Evolutionary conservation across 768 basidiomycete genomes (phyloP).

Genomic region (Boletus reticulatus): DNA sequence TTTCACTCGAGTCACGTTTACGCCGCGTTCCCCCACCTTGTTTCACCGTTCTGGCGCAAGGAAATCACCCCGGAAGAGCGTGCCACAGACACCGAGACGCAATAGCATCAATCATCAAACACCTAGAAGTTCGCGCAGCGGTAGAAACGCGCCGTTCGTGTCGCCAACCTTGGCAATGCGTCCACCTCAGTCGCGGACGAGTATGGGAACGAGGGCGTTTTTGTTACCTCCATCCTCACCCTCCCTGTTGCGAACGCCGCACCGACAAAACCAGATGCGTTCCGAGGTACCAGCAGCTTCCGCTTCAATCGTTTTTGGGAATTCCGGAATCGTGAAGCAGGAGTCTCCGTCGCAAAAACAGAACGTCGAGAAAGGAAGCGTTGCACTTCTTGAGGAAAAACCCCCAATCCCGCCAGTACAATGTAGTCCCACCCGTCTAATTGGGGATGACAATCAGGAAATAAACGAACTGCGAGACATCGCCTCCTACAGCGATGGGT

Average conservation of each 20-base stretch:
- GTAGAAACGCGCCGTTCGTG: constrained; percentile 1
- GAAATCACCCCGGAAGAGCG: constrained; percentile 15
- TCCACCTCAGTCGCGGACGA: constrained; percentile 14
- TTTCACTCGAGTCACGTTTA: constrained; percentile 4
- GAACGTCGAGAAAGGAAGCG: constrained; percentile 19
- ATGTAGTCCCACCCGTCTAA: not conserved
- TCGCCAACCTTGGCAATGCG: constrained; percentile 12
- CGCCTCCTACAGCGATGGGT: constrained; percentile 4
- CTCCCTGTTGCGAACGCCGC: constrained; percentile 11
- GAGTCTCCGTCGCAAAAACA: not conserved
- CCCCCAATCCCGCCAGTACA: constrained; percentile 36
- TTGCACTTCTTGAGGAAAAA: constrained; percentile 41
- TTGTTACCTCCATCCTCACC: constrained; percentile 28
- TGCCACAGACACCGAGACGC: constrained; percentile 11
- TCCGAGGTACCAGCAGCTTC: not conserved
- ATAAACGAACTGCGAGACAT: constrained; percentile 18
- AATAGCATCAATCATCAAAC: constrained; percentile 10
- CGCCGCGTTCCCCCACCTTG: constrained; percentile 21
- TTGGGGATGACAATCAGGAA: not conserved
- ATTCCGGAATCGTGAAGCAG: not conserved
- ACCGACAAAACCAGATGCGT: not conserved
- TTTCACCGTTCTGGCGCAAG: not conserved
- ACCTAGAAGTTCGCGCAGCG: constrained; percentile 1
- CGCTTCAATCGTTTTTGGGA: not conserved
- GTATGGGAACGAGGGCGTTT: constrained; percentile 19